phyloP scores from a whole-genome alignment of 2,329 filamentous ascomycete species.

The Septoria petroselini region DNA sequence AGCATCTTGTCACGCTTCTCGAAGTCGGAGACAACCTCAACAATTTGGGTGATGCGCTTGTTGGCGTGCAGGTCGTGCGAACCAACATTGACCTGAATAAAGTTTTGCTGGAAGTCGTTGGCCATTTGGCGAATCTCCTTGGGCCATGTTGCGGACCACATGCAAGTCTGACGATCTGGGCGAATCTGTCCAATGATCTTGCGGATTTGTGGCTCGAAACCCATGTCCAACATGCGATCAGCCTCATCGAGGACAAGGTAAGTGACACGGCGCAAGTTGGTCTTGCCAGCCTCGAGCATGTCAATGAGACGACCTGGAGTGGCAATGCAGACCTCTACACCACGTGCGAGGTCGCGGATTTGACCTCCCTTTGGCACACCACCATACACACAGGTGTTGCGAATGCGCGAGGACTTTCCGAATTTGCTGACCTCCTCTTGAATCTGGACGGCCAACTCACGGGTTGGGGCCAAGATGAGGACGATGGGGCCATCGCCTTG shows the following conservation, averaged over 20 bases:
- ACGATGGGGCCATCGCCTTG: constrained; percentile 96
- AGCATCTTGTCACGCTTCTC: constrained; percentile 98
- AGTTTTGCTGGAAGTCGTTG: constrained; percentile 85
- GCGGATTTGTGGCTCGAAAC: constrained; percentile 98
- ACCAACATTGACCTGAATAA: constrained; percentile 98
- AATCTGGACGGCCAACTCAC: constrained; percentile 97
- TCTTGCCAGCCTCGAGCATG: constrained; percentile 97
- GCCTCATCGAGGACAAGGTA: constrained; percentile 98
- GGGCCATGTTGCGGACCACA: constrained; percentile 99
- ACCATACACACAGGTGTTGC: constrained; percentile 98
- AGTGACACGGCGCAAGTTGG: constrained; percentile 94
- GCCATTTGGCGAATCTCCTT: constrained; percentile 95
- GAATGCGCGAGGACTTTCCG: constrained; percentile 93
- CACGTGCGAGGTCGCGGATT: constrained; percentile 88
- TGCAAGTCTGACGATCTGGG: constrained; percentile 96
- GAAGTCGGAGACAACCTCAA: constrained; percentile 91
- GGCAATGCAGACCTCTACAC: constrained; percentile 97
- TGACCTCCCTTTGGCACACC: constrained; percentile 97
- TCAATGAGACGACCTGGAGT: constrained; percentile 97
- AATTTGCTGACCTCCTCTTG: constrained; percentile 99
- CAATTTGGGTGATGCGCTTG: constrained; percentile 95
- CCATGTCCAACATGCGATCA: constrained; percentile 99
- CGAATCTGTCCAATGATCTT: constrained; percentile 98
- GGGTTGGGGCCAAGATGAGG: constrained; percentile 89
- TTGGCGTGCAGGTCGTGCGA: constrained; percentile 95